Evolutionary conservation across 2,329 filamentous ascomycete genomes (phyloP), one percentile per base, ranked within the genome.

Genomic region (Didymella sp.): DNA sequence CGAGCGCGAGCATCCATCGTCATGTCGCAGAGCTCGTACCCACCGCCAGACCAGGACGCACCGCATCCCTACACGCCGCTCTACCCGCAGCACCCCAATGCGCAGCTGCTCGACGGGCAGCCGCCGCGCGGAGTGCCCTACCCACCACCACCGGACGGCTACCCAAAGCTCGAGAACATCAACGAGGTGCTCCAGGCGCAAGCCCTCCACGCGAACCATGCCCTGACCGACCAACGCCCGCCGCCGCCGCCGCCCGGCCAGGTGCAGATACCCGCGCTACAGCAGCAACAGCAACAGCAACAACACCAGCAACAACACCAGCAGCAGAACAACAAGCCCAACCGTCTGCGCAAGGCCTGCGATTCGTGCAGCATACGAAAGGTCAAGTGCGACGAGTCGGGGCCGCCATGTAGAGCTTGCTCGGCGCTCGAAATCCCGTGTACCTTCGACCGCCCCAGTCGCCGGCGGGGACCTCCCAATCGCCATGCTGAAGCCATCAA

Each of bases 401-500:
- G 86, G n/a, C 85, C 85, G 25, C 87, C 87, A 43, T 89, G 87
- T 76, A 79, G 83, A 69, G 86, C 86, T 43, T 89, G 87, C 73
- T 80, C 84, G 38, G 82, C 83, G 49, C 79, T 89, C 61, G 85
- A 88, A 60, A 88, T 89, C 45, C 85, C 85, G 24, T 89, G 87
- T 71, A 89, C 87, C 55, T 89, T 87, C 70, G 81, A 87, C 44
- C 79, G 87, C 60, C 86, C 86, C 24, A 87, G 84, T 69, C 80
- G 85, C 55, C 81, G 87, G 57, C 80, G 87, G 67, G 87, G 87
- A 5, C 87, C 87, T 31, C 86, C 87, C 28, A 89, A 89, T 66
- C 78, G 83, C 61, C 86, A 88, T 76, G 86, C 86, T 17, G 87
- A 89, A 76, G 85, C 84, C 19, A 83, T 89, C 67, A 89, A 89